phyloP scores from a whole-genome alignment of 768 basidiomycete genomes.

The Coprinopsis marcescibilis region DNA sequence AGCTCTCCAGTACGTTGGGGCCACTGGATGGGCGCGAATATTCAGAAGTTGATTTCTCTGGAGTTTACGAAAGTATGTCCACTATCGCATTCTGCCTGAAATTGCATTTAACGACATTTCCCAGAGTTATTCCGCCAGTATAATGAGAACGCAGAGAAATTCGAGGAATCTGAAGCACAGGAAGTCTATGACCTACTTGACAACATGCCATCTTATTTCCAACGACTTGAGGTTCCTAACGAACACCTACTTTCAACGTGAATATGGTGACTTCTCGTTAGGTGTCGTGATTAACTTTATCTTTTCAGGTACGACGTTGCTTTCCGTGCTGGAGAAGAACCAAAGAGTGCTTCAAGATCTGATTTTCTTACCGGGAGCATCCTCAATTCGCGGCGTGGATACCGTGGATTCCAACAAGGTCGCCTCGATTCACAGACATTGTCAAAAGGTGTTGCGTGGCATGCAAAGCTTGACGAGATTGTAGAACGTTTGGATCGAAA shows the following conservation, averaged over 20 bases:
- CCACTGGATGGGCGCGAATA: conserved; percentile 40
- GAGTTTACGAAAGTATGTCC: conserved; percentile 51
- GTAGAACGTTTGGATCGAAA: conserved; percentile 38
- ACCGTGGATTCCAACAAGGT: conserved; percentile 45
- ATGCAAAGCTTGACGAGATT: conserved; percentile 40
- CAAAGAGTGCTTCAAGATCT: conserved; percentile 34
- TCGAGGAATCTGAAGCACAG: conserved; percentile 31
- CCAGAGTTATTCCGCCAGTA: conserved; percentile 35
- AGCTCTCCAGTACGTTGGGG: conserved; percentile 31
- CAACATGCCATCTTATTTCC: conserved; percentile 51
- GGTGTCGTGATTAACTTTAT: not conserved
- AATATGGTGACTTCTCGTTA: conserved; percentile 11
- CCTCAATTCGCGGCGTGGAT: conserved; percentile 48
- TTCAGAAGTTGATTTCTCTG: conserved; percentile 42
- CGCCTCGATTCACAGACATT: conserved; percentile 37
- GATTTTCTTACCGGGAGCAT: conserved; percentile 54
- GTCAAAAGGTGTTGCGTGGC: conserved; percentile 44
- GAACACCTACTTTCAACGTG: conserved; percentile 63
- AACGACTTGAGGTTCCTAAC: conserved; percentile 37
- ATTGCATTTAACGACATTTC: not conserved
- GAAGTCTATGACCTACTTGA: conserved; percentile 46
- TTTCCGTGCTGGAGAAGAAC: conserved; percentile 48
- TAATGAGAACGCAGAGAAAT: conserved; percentile 19
- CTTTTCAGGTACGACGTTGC: conserved; percentile 33
- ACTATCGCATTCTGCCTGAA: not conserved